A percentile compares a stretch with the other conserved stretches of the same genome.
phyloP scores from a whole-genome alignment of 2,329 filamentous ascomycete genomes.

The Claviceps sp. region DNA sequence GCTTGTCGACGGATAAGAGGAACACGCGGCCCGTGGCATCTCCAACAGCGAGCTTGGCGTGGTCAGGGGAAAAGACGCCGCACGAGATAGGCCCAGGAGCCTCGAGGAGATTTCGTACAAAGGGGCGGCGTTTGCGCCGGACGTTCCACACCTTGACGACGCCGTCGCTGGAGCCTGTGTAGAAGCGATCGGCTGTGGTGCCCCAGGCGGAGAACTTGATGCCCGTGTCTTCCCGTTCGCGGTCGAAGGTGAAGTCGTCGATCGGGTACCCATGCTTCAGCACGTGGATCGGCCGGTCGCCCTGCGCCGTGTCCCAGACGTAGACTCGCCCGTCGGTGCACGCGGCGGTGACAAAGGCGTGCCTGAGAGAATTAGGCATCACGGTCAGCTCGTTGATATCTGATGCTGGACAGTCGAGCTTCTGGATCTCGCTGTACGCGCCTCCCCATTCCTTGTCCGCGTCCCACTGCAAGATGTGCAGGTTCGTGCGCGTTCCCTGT shows the following conservation, averaged over 20 bases:
- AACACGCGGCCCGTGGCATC: slow-evolving; percentile 49
- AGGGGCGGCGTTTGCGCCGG: slow-evolving; percentile 26
- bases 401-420: slow-evolving; percentile 42
- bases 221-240: slow-evolving; percentile 44
- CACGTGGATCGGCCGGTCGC: slow-evolving; percentile 42
- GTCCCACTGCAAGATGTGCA: slow-evolving; percentile 37
- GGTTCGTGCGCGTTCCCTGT: slow-evolving; percentile 36
- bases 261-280: slow-evolving; percentile 36
- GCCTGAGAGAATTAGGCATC: slow-evolving; percentile 36
- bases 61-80: slow-evolving; percentile 45
- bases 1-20: slow-evolving; percentile 35
- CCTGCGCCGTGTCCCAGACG: slow-evolving; percentile 46
- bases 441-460: slow-evolving; percentile 11
- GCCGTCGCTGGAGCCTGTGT: slow-evolving; percentile 51
- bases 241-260: slow-evolving; percentile 27
- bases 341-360: slow-evolving; percentile 44
- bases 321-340: slow-evolving; percentile 50
- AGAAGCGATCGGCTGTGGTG: slow-evolving; percentile 40
- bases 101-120: slow-evolving; percentile 40
- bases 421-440: slow-evolving; percentile 31
- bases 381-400: slow-evolving; percentile 52
- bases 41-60: slow-evolving; percentile 41
- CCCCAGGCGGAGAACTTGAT: slow-evolving; percentile 54
- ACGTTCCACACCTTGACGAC: slow-evolving; percentile 51
- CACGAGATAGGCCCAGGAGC: slow-evolving; percentile 42